These are phyloP conservation scores for Dactylella cylindrospora DNA, from an alignment of 2,329 filamentous ascomycete species.

Conservation along the genomic window DNA sequence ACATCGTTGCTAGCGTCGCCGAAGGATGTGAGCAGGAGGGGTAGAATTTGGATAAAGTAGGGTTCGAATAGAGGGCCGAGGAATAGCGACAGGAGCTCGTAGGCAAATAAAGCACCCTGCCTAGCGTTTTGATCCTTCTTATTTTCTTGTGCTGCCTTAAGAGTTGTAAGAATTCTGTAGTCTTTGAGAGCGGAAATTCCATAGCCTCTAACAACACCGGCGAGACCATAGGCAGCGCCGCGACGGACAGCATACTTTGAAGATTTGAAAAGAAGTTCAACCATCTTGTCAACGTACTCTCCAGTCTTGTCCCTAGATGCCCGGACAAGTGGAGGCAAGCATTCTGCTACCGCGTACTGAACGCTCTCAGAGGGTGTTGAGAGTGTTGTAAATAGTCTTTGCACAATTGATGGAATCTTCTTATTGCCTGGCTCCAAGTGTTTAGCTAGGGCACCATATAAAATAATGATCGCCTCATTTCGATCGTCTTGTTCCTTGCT, in stretches of 20 bases:
- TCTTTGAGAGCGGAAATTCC: slow-evolving; percentile 80
- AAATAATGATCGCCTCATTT: slow-evolving; percentile 95
- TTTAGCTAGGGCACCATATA: slow-evolving; percentile 89
- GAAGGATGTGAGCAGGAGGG: slow-evolving; percentile 83
- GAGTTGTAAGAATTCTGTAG: slow-evolving; percentile 77
- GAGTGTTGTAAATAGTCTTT: slow-evolving; percentile 79
- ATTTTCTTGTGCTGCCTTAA: slow-evolving; percentile 84
- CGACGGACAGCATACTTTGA: slow-evolving; percentile 92
- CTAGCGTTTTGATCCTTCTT: slow-evolving; percentile 89
- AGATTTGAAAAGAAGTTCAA: slow-evolving; percentile 77
- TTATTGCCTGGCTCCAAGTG: slow-evolving; percentile 83
- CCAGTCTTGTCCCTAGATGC: slow-evolving; percentile 75
- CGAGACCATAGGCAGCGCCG: slow-evolving; percentile 91
- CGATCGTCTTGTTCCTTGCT: slow-evolving; percentile 82
- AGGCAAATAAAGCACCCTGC: slow-evolving; percentile 84
- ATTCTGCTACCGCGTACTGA: slow-evolving; percentile 93
- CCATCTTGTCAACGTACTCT: slow-evolving; percentile 76
- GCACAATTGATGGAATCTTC: slow-evolving; percentile 83
- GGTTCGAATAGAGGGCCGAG: slow-evolving; percentile 90
- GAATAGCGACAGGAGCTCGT: slow-evolving; percentile 83
- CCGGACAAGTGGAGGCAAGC: slow-evolving; percentile 83
- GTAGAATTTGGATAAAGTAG: slow-evolving; percentile 93
- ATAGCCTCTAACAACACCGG: slow-evolving; percentile 83
- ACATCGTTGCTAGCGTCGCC: slow-evolving; percentile 87
- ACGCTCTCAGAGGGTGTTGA: slow-evolving; percentile 95